Evolutionary conservation across 352 stramenopile genomes (phyloP), one percentile per base, ranked within the genome.

Genomic region (Globisporangium ultimum): DNA sequence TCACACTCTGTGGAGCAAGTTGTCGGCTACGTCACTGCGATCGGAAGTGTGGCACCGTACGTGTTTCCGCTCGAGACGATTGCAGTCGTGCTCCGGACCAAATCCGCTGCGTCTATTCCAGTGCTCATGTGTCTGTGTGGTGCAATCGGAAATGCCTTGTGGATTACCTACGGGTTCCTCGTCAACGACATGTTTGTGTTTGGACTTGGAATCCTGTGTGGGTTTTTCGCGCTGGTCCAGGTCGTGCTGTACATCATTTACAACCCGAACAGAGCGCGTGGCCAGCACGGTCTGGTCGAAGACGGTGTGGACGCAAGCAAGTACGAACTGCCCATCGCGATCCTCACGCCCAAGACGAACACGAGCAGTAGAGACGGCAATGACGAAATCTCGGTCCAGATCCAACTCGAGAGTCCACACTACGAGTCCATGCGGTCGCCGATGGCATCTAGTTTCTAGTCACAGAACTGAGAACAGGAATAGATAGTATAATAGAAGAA

Each of bases 161-260:
- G 73, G 70, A 57, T 76, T 22, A 50, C 66, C 5, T 78, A 78
- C 61, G 54, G 64, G 8, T 32, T 68, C 18, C 50, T 77, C 15
- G 54, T 64, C 14, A 45, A 57, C 59, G 70, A 82, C 53, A 65
- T 70, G 38, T 69, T 82, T 54, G 58, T 83, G 22, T 53, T 32
- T 12, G 42, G 52, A 3, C 68, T 76, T 3, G 68, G 71, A 17
- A 58, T 67, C 40, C 64, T 74, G 43, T 78, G 65, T 59, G 68
- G 61, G 22, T 47, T 61, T 20, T 53, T 75, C 24, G 72, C 67
- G 17, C 40, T 68, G 22, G 20, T 70, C 15, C 75, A 79, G 56
- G 72, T 85, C 55, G 49, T 62, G 21, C 53, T 82, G 21, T 79
- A 78, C 57, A 50, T 73, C n/a, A 34, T 75, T 2, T 79, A 56